Evolutionary conservation across 164 flowering plant genomes (phyloP).

Genomic region (Annona squamosa): DNA sequence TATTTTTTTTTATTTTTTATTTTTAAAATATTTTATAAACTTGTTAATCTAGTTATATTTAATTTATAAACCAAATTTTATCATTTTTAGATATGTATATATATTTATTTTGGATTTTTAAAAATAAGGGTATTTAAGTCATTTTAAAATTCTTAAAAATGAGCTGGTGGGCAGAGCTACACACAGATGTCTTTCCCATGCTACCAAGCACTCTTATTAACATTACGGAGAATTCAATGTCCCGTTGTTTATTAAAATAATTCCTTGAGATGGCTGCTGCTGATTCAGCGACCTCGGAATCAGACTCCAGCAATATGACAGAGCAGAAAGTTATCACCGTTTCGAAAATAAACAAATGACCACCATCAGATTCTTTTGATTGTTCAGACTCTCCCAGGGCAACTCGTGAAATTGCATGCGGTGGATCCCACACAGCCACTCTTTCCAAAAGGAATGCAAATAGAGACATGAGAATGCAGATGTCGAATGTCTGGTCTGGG

Average conservation of each 20-base stretch:
- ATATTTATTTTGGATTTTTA: no score
- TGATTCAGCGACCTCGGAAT: conserved; percentile 26
- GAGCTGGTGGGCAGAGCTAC: no score
- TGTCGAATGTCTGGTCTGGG: conserved; percentile 95
- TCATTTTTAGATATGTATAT: no score
- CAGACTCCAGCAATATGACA: conserved; percentile 22
- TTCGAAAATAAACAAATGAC: neutral
- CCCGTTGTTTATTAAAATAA: conserved; percentile 45
- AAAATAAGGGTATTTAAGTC: no score
- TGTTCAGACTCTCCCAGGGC: conserved; percentile 34
- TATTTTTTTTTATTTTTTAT: no score
- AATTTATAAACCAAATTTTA: no score
- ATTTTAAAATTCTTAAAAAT: no score
- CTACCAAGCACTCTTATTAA: conserved; percentile 33
- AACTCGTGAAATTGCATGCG: conserved; percentile 73
- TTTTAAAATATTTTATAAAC: no score
- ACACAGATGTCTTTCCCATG: no score
- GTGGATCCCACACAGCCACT: conserved; percentile 72
- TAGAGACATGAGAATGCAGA: conserved; percentile 29
- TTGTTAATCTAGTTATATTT: no score
- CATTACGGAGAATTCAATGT: conserved; percentile 39
- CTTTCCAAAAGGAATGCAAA: conserved; percentile 46
- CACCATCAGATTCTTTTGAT: neutral
- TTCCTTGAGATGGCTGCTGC: conserved; percentile 45
- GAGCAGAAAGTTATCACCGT: conserved; percentile 47